Conservation (phyloP, 2,329 filamentous ascomycete genomes). For the Colletotrichum agaves region DNA sequence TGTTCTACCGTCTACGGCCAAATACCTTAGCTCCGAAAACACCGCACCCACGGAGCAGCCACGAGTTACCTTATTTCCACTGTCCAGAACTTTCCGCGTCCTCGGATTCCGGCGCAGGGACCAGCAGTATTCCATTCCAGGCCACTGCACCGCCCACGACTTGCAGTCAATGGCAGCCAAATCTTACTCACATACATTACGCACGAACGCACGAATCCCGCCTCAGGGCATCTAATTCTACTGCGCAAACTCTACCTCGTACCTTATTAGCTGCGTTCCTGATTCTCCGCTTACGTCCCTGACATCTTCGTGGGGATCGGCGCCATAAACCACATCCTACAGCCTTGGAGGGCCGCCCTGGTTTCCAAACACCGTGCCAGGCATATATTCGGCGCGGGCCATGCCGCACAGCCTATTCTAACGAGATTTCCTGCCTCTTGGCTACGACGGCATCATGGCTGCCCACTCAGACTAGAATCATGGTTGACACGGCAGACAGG, state of each 20-base stretch:
- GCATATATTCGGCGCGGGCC: conserved; percentile 5
- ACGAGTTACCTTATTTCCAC: neutral
- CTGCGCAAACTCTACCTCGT: conserved; percentile 1
- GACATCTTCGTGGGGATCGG: conserved; percentile 4
- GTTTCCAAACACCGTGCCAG: neutral
- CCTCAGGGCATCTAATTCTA: neutral
- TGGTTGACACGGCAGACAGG: neutral
- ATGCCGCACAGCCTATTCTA: neutral
- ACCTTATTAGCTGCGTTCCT: neutral
- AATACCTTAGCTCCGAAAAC: no score
- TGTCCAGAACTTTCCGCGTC: neutral
- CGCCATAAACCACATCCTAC: neutral
- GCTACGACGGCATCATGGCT: neutral
- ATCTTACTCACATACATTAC: conserved; percentile 22
- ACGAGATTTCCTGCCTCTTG: neutral
- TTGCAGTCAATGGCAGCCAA: conserved; percentile 30
- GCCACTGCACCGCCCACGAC: neutral
- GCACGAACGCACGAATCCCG: neutral
- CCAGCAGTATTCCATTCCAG: conserved; percentile 2
- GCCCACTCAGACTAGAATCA: neutral
- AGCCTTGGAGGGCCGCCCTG: neutral
- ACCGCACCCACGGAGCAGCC: neutral
- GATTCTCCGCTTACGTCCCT: neutral
- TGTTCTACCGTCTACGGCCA: no score
- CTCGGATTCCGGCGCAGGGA: conserved; percentile 28